These are phyloP conservation scores for Tetrahymena thermophila DNA, from an alignment of 73 alveolate genomes.

Conservation along the genomic window DNA sequence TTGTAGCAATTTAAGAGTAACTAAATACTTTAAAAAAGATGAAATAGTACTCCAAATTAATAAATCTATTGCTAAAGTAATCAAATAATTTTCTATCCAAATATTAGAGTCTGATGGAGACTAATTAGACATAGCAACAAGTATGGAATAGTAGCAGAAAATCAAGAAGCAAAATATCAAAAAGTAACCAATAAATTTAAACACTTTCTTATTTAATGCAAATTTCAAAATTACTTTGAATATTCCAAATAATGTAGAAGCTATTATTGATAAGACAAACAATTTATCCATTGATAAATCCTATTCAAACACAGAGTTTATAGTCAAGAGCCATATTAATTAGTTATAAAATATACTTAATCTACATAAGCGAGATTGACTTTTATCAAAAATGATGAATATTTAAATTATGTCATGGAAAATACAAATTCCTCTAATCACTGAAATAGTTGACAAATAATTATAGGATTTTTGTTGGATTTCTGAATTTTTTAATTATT, in stretches of 20 bases:
- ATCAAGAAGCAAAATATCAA: neutral
- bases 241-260: neutral
- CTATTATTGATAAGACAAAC: neutral
- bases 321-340: neutral
- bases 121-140: neutral
- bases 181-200: neutral
- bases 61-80: neutral
- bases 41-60: neutral
- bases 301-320: neutral
- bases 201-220: neutral
- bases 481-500: neutral
- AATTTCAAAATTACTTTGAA: neutral
- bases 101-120: neutral
- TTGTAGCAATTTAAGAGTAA: neutral
- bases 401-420: neutral
- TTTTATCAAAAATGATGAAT: neutral
- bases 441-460: neutral
- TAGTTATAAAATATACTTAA: neutral
- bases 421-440: neutral
- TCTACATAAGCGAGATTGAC: neutral
- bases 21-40: neutral
- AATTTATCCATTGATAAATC: neutral
- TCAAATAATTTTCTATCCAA: neutral
- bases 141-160: neutral
- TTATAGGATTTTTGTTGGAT: neutral